These are phyloP conservation scores for Dissoconium aciculare DNA, from an alignment of 2,329 filamentous ascomycete species.

Conservation along the genomic window DNA sequence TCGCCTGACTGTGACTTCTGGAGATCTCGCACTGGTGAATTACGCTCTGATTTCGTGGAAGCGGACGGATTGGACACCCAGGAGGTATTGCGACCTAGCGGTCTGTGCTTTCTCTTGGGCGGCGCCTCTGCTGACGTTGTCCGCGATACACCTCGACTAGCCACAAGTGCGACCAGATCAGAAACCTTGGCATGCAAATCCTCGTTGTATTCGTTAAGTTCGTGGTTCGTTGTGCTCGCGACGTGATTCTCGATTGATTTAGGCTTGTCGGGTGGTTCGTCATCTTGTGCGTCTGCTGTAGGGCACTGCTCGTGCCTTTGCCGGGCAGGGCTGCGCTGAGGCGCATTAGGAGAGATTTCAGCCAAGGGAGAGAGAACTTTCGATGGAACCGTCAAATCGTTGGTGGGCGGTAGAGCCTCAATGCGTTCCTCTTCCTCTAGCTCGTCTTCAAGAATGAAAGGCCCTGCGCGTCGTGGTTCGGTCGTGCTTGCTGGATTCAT, in stretches of 20 bases:
- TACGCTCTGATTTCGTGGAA: conserved; percentile 9
- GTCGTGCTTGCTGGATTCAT: conserved; percentile 2
- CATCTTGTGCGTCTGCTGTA: not conserved
- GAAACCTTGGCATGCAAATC: conserved; percentile 1
- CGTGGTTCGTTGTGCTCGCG: conserved; percentile 1
- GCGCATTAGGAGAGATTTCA: conserved; percentile 19
- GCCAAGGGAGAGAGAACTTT: conserved; percentile 14
- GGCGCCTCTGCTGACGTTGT: conserved; percentile 3
- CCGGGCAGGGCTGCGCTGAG: conserved; percentile 7
- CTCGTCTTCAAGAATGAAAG: conserved; percentile 20
- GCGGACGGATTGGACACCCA: conserved; percentile 14
- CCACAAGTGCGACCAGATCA: not conserved
- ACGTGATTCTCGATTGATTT: not conserved
- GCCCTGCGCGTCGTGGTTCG: conserved; percentile 7
- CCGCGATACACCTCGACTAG: not conserved
- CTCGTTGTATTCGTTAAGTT: conserved; percentile 4
- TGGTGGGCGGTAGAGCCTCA: conserved; percentile 1
- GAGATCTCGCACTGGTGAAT: conserved; percentile 5
- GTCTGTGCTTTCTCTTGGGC: conserved; percentile 17
- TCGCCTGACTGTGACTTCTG: conserved; percentile 4
- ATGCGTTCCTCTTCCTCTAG: conserved; percentile 15
- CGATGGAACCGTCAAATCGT: conserved; percentile 1
- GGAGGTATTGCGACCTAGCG: conserved; percentile 19
- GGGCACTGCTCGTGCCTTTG: too few relatives aligned
- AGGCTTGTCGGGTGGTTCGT: not conserved